Evolutionary conservation across 805 yeast species (phyloP).

Genomic region (Cyberlindnera misumaiensis): DNA sequence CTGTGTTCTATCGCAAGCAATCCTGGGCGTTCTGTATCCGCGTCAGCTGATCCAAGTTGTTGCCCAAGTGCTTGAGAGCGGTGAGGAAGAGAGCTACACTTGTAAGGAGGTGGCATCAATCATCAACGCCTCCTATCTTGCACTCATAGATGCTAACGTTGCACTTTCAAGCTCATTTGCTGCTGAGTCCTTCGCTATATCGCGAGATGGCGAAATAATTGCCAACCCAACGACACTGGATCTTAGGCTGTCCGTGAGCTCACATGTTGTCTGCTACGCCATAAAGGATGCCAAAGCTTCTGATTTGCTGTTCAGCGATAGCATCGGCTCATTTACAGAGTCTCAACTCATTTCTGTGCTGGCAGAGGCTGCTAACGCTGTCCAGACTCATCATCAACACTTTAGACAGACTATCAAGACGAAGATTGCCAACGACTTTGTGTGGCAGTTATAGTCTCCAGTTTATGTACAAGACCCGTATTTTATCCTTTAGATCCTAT

Average conservation of each 20-base stretch:
- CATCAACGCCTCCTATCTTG: conserved; percentile 66
- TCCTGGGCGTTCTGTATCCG: conserved; percentile 64
- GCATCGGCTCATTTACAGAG: conserved; percentile 63
- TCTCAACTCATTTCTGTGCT: conserved; percentile 45
- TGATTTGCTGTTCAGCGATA: conserved; percentile 61
- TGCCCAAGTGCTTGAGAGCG: conserved; percentile 54
- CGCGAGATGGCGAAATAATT: conserved; percentile 25
- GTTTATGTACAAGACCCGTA: background rate
- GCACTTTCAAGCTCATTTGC: conserved; percentile 59
- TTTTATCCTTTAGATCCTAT: too few species aligned
- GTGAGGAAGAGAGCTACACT: conserved; percentile 31
- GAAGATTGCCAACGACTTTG: conserved; percentile 45
- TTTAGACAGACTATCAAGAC: conserved; percentile 42
- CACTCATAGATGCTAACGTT: conserved; percentile 75
- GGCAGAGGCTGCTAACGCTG: conserved; percentile 44
- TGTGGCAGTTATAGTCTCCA: conserved; percentile 44
- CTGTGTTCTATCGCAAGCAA: conserved; percentile 50
- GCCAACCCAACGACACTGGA: conserved; percentile 41
- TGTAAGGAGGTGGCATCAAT: conserved; percentile 20
- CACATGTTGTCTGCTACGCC: conserved; percentile 61
- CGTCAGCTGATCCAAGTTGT: conserved; percentile 70
- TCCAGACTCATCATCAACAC: conserved; percentile 36
- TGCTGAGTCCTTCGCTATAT: conserved; percentile 43
- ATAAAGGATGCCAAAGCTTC: conserved; percentile 42
- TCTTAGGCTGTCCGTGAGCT: conserved; percentile 41